A percentile compares a stretch with the other conserved stretches of the same genome.
These are phyloP conservation scores for Extremus antarcticus DNA, from an alignment of 495 filamentous ascomycete genomes.

Conservation along the genomic window DNA sequence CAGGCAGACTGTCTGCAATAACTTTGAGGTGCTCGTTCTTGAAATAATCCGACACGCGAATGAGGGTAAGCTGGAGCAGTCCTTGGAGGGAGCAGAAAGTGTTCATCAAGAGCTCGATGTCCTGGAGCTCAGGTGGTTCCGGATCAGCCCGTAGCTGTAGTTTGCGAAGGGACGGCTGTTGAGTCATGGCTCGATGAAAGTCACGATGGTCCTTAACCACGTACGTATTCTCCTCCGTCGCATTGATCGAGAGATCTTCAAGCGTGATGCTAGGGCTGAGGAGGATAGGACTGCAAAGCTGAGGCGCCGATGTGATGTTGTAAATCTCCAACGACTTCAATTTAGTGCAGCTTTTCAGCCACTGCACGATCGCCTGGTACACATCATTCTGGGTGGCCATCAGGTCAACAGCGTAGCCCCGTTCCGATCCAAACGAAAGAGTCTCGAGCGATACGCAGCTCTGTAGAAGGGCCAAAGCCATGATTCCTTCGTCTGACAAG, in stretches of 20 bases:
- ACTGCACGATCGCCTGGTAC: constrained; percentile 41
- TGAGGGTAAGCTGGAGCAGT: constrained; percentile 42
- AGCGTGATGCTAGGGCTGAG: constrained; percentile 40
- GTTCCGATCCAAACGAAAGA: constrained; percentile 38
- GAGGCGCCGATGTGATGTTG: constrained; percentile 39
- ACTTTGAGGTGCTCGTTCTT: constrained; percentile 38
- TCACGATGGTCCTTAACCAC: constrained; percentile 31
- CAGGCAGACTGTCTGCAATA: constrained; percentile 39
- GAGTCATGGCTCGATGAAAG: constrained; percentile 44
- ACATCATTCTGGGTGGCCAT: constrained; percentile 37
- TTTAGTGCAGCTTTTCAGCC: constrained; percentile 45
- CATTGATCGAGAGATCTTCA: constrained; percentile 36
- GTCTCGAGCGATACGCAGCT: constrained; percentile 42
- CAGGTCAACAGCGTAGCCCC: constrained; percentile 28
- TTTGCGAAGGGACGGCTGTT: constrained; percentile 36
- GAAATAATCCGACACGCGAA: constrained; percentile 45
- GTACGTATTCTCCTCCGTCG: constrained; percentile 29
- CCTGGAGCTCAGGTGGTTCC: constrained; percentile 35
- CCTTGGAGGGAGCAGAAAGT: constrained; percentile 37
- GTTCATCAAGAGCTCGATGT: constrained; percentile 40
- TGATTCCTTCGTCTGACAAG: constrained; percentile 39
- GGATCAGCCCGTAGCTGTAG: constrained; percentile 42
- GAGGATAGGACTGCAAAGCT: constrained; percentile 44
- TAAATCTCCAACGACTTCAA: constrained; percentile 42
- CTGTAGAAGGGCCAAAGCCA: constrained; percentile 38